Conservation (phyloP, 2,329 filamentous ascomycete genomes). For the Venturia carpophila region DNA sequence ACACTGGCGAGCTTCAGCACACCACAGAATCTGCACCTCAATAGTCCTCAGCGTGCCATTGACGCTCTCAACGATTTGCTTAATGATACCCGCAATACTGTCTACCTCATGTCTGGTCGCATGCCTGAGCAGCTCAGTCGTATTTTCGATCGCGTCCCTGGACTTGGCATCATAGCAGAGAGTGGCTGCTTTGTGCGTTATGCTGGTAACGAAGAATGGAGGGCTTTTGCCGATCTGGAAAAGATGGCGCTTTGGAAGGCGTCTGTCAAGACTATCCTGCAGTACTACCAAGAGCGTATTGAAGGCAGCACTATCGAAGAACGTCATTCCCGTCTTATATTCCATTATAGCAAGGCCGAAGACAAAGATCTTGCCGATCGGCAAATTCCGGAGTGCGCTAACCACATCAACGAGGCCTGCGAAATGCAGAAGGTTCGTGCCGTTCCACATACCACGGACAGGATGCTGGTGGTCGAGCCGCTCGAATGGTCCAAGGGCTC, state of each 20-base stretch:
- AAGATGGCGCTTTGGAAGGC: slow-evolving; percentile 73
- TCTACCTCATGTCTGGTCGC: slow-evolving; percentile 90
- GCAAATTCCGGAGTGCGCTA: slow-evolving; percentile 81
- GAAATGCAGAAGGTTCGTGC: slow-evolving; percentile 77
- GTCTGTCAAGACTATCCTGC: slow-evolving; percentile 71
- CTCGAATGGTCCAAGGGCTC: slow-evolving; percentile 82
- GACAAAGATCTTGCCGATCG: slow-evolving; percentile 68
- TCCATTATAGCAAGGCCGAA: slow-evolving; percentile 71
- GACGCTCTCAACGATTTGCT: slow-evolving; percentile 76
- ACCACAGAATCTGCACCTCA: slow-evolving; percentile 73
- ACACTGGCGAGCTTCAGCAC: slow-evolving; percentile 80
- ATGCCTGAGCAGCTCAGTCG: slow-evolving; percentile 81
- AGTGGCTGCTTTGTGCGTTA: slow-evolving; percentile 87
- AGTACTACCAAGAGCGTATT: slow-evolving; percentile 83
- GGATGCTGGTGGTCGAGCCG: slow-evolving; percentile 76
- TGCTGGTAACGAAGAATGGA: slow-evolving; percentile 62
- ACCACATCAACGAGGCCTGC: slow-evolving; percentile 91
- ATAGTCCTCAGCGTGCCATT: slow-evolving; percentile 77
- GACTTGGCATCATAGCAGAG: slow-evolving; percentile 84
- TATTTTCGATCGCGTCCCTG: slow-evolving; percentile 74
- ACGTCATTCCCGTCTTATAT: slow-evolving; percentile 82
- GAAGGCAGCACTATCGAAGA: slow-evolving; percentile 84
- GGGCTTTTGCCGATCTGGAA: slow-evolving; percentile 63
- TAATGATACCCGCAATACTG: slow-evolving; percentile 69
- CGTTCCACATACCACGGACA: slow-evolving; percentile 57